Percentiles rank a stretch among this genome's conserved stretches.
phyloP scores from a whole-genome alignment of 225 moss, liverwort and hornwort genomes.

The Rhytidiadelphus loreus region DNA sequence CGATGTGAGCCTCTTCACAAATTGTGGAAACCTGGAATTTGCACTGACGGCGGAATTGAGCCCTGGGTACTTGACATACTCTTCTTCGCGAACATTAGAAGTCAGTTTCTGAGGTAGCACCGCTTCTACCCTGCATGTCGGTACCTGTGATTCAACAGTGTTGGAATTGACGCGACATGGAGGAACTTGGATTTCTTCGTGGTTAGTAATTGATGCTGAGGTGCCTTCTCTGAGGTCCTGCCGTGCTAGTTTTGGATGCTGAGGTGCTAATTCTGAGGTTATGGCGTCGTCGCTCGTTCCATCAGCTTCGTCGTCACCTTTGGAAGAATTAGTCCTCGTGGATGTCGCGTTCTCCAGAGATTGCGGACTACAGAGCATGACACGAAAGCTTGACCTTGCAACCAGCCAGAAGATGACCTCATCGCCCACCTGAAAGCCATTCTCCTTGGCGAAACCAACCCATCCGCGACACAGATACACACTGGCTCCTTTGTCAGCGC shows the following conservation, averaged over 20 bases:
- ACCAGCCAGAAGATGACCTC: slow-evolving; percentile 1
- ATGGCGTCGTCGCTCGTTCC: neutral
- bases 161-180: neutral
- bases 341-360: neutral
- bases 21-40: neutral
- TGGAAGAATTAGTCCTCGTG: neutral
- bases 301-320: neutral
- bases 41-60: neutral
- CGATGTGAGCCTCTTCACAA: slow-evolving; percentile 1
- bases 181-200: neutral
- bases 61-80: neutral
- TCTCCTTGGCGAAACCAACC: neutral
- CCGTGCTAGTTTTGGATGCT: neutral
- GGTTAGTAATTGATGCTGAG: neutral
- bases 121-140: neutral
- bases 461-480: neutral
- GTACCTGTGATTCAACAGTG: neutral
- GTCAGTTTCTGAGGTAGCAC: neutral
- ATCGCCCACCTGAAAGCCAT: neutral
- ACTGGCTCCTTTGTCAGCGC: neutral
- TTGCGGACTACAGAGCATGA: neutral
- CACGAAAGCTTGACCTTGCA: slow-evolving; percentile 1
- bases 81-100: neutral
- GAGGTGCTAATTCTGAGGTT: neutral
- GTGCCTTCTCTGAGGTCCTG: neutral